A percentile compares a stretch with the other conserved stretches of the same genome.
Conservation (phyloP, 1,284 basidiomycete species). For the Ceratobasidium papillatum region DNA sequence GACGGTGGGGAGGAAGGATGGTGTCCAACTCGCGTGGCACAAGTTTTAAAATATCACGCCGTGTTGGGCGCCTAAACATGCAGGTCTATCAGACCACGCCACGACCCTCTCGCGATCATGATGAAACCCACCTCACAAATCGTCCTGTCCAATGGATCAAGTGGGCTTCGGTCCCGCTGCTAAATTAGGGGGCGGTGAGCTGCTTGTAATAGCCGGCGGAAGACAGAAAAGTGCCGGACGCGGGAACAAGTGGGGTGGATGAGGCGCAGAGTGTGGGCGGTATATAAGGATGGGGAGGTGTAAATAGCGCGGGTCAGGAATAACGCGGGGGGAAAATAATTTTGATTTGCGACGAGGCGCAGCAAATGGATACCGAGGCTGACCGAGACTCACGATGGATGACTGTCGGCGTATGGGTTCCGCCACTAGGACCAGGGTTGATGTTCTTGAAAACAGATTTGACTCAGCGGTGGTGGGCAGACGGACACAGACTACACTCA, state of each 20-base stretch:
- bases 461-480: not conserved
- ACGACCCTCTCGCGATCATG: not conserved
- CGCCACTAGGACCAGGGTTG: too few relatives aligned
- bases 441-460: too few relatives aligned
- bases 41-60: not conserved
- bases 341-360: too few relatives aligned
- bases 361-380: constrained; percentile 1
- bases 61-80: constrained; percentile 6
- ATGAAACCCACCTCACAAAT: not conserved
- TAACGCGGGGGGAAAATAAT: too few relatives aligned
- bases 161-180: not conserved
- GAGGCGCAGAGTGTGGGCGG: not conserved
- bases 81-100: not conserved
- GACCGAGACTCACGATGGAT: not conserved
- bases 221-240: not conserved
- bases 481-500: not conserved
- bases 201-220: not conserved
- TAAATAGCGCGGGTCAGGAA: too few relatives aligned
- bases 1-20: not conserved
- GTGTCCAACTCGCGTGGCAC: not conserved
- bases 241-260: not conserved
- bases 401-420: not conserved
- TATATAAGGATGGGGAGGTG: too few relatives aligned
- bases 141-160: not conserved
- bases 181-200: not conserved